A percentile compares a stretch with the other conserved stretches of the same genome.
Conservation (phyloP, 2,329 filamentous ascomycete species). For the Botrytis deweyae region DNA sequence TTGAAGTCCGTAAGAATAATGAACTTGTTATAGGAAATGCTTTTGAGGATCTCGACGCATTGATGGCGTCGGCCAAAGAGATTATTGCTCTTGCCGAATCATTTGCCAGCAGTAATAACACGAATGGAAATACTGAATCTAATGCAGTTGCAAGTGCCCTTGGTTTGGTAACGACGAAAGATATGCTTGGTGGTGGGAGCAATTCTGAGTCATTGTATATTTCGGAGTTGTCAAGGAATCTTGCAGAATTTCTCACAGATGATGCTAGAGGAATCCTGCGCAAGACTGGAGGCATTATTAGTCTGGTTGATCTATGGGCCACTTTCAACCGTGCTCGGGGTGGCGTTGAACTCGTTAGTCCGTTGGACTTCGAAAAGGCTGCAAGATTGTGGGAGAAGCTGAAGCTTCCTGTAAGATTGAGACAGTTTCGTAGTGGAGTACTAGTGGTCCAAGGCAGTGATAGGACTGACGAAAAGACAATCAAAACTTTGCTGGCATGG, state of each 20-base stretch:
- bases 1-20: conserved; percentile 87
- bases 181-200: conserved; percentile 78
- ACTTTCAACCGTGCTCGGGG: conserved; percentile 92
- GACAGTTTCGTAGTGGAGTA: conserved; percentile 90
- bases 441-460: conserved; percentile 88
- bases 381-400: conserved; percentile 85
- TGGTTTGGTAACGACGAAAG: conserved; percentile 89
- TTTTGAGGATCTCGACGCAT: conserved; percentile 91
- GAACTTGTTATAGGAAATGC: conserved; percentile 89
- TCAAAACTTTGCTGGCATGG: conserved; percentile 74
- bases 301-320: conserved; percentile 86
- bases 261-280: conserved; percentile 75
- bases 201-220: conserved; percentile 82
- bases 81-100: conserved; percentile 90
- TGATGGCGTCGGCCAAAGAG: conserved; percentile 97
- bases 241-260: conserved; percentile 87
- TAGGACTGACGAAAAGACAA: conserved; percentile 86
- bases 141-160: conserved; percentile 75
- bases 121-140: conserved; percentile 65
- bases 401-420: conserved; percentile 78
- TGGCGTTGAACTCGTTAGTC: conserved; percentile 91
- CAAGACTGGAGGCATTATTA: conserved; percentile 83
- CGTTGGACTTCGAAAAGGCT: conserved; percentile 87
- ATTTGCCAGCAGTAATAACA: conserved; percentile 63
- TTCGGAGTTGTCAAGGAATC: conserved; percentile 78